Conservation (phyloP, 371 early-diverging fungal genomes). For the Mortierella sp. region DNA sequence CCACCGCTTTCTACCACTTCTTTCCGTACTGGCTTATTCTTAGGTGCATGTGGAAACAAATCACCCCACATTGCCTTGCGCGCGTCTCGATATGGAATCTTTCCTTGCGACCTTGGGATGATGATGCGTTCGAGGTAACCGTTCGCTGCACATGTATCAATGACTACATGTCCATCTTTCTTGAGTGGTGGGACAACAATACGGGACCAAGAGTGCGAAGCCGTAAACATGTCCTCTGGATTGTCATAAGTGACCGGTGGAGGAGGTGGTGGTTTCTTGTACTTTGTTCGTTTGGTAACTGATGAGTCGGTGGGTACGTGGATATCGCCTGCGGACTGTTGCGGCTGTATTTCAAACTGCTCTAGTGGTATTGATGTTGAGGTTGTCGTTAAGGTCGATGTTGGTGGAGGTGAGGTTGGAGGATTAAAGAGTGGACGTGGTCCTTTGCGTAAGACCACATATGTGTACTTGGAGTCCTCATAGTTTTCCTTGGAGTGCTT, state of each 20-base stretch:
- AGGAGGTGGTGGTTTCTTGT: constrained; percentile 40
- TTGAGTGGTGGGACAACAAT: constrained; percentile 79
- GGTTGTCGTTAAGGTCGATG: neutral
- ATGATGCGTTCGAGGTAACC: constrained; percentile 77
- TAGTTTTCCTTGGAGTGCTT: constrained; percentile 75
- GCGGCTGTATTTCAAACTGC: neutral
- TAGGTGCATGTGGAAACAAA: constrained; percentile 79
- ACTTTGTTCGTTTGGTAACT: constrained; percentile 10
- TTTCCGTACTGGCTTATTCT: constrained; percentile 57
- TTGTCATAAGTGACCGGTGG: constrained; percentile 43
- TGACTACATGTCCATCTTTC: constrained; percentile 78
- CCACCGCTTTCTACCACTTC: constrained; percentile 8
- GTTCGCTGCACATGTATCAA: constrained; percentile 72
- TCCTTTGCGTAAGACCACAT: constrained; percentile 80
- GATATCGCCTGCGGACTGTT: neutral
- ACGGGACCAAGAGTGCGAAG: constrained; percentile 78
- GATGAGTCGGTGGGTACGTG: neutral
- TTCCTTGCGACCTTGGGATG: constrained; percentile 81
- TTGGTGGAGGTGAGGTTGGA: neutral
- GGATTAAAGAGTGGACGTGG: constrained; percentile 56
- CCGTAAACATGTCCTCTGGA: constrained; percentile 46
- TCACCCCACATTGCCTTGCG: constrained; percentile 87
- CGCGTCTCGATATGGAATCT: constrained; percentile 79
- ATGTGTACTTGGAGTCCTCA: constrained; percentile 85
- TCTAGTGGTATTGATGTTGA: neutral